Evolutionary conservation across 495 filamentous ascomycete genomes (phyloP), one percentile per base, ranked within the genome.

Genomic region (Tuber aestivum): DNA sequence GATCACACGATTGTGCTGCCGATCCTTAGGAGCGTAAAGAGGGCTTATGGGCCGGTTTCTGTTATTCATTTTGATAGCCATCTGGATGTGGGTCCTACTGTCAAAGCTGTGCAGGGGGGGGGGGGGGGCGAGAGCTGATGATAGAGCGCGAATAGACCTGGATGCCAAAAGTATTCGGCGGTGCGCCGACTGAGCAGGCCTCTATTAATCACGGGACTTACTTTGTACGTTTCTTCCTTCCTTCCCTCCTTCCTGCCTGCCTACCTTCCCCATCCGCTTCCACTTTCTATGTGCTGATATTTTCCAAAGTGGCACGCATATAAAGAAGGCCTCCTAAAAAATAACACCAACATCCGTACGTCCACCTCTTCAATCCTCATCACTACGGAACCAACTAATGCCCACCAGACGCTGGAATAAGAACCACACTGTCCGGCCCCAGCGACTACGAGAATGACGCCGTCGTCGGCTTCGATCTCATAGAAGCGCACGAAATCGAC

Each of bases 401-500:
- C 16, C 56, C 5, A 16, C 27, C 14, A 65, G 56, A 78, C 21
- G 92, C 91, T 20, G 94, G 94, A 50, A 94, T 95, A 78, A 91
- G 94, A 48, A 94, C 91, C 0, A 93, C 91, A 0, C 85, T 97
- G 0, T 89, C 87, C 27, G 91, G 91, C 0, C 88, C 88, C 23
- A 89, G 87, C 0, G 93, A 95, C 82, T 91, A 94, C 79, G 88
- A 91, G 72, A 95, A 95, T 79, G 94, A 97, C 80, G 88, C 90
- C 27, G 92, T 93, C 71, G 94, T 92, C 79, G 93, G 94, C 0
- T 97, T 97, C 83, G 85, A 91, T 48, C 90, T 90, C 74, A 87
- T 95, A n/a, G 92, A 92, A 65, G 93, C 94, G 0, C 85, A 93
- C 8, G 93, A 95, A 79, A 90, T 96, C 61, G 94, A 96, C 82